These are phyloP conservation scores for Gossypium armourianum DNA, from an alignment of 441 rosid species.

Conservation along the genomic window DNA sequence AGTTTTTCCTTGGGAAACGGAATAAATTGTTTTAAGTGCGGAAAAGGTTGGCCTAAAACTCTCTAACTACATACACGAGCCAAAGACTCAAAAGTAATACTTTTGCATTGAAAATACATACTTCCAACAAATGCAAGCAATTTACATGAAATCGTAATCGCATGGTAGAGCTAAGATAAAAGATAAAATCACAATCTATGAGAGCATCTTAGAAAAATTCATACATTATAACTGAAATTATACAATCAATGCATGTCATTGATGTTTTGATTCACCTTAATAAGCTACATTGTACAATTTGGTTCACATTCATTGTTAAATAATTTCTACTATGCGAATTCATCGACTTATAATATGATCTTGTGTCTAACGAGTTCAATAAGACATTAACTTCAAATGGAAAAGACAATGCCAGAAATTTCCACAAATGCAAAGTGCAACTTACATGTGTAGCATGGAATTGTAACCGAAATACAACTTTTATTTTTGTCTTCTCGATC, in stretches of 20 bases:
- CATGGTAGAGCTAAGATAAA: background rate
- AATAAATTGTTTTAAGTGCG: background rate
- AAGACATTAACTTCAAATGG: conserved; percentile 1
- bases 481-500: conserved; percentile 87
- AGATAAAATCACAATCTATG: background rate
- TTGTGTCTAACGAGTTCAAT: background rate
- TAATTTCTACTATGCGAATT: background rate
- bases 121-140: background rate
- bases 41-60: background rate
- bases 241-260: background rate
- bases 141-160: background rate
- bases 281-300: background rate
- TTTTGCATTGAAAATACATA: background rate
- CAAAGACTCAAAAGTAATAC: background rate
- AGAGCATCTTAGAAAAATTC: background rate
- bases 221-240: background rate
- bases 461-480: conserved; percentile 91
- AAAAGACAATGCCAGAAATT: background rate
- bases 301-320: background rate
- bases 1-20: background rate
- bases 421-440: conserved; percentile 12
- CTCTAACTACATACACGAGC: background rate
- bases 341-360: background rate
- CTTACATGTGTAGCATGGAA: conserved; percentile 98
- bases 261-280: background rate